These are phyloP conservation scores for Ogataea kodamae DNA, from an alignment of 805 yeast species.

Conservation along the genomic window DNA sequence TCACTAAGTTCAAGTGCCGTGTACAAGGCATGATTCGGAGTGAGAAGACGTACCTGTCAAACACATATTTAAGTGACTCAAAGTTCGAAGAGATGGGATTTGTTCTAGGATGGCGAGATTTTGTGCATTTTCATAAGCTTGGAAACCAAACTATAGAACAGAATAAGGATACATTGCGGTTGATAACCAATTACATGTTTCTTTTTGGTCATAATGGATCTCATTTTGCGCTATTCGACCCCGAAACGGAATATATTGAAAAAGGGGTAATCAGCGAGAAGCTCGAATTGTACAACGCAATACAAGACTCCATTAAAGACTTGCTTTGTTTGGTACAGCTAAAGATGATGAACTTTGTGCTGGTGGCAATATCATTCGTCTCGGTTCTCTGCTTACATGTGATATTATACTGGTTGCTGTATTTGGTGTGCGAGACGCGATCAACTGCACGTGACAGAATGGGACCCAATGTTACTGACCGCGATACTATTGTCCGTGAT, in stretches of 20 bases:
- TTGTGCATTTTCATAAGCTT: slow-evolving; percentile 5
- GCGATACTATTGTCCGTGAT: slow-evolving; percentile 10
- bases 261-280: slow-evolving; percentile 7
- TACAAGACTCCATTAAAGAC: slow-evolving; percentile 15
- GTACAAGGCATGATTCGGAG: slow-evolving; percentile 27
- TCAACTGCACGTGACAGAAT: slow-evolving; percentile 1
- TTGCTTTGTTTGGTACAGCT: slow-evolving; percentile 19
- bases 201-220: slow-evolving; percentile 23
- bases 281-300: slow-evolving; percentile 17
- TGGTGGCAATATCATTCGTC: slow-evolving; percentile 18
- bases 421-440: slow-evolving; percentile 12
- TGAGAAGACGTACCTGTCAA: slow-evolving; percentile 24
- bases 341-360: slow-evolving; percentile 23
- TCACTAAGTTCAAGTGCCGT: slow-evolving; percentile 24
- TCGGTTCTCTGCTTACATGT: slow-evolving; percentile 20
- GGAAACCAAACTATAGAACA: neutral
- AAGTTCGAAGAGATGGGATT: slow-evolving; percentile 21
- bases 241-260: slow-evolving; percentile 13
- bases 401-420: slow-evolving; percentile 16
- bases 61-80: slow-evolving; percentile 25
- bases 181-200: slow-evolving; percentile 22
- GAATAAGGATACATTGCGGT: slow-evolving; percentile 14
- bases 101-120: slow-evolving; percentile 4
- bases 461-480: slow-evolving; percentile 4
- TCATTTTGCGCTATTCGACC: slow-evolving; percentile 16